A percentile compares a stretch with the other conserved stretches of the same genome.
Evolutionary conservation across 1,284 basidiomycete genomes (phyloP).

Genomic region (Kalmanozyma brasiliensis): DNA sequence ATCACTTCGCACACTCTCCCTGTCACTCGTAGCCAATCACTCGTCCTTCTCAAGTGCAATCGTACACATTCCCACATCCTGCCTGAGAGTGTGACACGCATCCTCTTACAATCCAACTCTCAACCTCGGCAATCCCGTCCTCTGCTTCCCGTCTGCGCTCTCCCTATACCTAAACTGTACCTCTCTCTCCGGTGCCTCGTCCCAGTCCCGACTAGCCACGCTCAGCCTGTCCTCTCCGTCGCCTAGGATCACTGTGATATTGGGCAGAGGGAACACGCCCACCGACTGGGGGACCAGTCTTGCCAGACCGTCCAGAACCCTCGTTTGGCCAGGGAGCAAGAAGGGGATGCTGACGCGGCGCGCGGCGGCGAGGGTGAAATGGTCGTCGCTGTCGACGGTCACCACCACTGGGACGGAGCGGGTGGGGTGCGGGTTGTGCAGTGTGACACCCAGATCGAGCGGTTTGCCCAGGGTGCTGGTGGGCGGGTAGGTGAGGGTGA

Average conservation of each 20-base stretch:
- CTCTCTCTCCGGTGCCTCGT: background rate
- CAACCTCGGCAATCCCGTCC: constrained; percentile 2
- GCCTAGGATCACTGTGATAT: constrained; percentile 3
- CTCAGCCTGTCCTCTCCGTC: constrained; percentile 1
- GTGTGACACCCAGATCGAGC: background rate
- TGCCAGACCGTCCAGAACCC: background rate
- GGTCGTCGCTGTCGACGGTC: constrained; percentile 24
- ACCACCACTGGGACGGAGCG: constrained; percentile 11
- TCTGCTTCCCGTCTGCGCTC: background rate
- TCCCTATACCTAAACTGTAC: background rate
- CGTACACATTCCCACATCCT: no score
- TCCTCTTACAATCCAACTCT: constrained; percentile 1
- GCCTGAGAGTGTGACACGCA: no score
- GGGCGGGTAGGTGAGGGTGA: constrained; percentile 8
- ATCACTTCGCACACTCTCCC: no score
- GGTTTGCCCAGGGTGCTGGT: constrained; percentile 1
- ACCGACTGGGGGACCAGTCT: constrained; percentile 16
- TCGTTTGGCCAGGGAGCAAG: constrained; percentile 11
- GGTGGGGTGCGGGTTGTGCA: constrained; percentile 12
- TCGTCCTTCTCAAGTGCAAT: no score
- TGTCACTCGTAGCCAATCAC: no score
- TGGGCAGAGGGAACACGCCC: constrained; percentile 6
- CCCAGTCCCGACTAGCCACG: background rate
- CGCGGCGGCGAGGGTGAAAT: constrained; percentile 26
- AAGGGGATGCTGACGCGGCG: constrained; percentile 25